Conservation (phyloP, 345 rosid species). For the Camelina hispida region DNA sequence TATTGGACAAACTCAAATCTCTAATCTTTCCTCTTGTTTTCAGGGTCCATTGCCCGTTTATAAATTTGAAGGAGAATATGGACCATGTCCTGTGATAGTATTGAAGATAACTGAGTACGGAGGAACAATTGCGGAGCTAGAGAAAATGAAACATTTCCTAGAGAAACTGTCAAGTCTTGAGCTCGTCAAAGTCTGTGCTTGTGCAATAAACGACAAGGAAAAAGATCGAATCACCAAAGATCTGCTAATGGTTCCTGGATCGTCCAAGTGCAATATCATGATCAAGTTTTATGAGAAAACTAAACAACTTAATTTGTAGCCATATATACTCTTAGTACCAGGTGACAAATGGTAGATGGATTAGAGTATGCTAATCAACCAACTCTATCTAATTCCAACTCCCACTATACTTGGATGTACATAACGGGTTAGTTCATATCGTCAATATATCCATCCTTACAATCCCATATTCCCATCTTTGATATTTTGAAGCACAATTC, state of each 20-base stretch:
- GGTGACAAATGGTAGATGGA: too few species aligned
- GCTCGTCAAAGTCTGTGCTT: constrained; percentile 13
- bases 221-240: not conserved
- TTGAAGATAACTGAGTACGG: not conserved
- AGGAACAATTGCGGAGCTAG: not conserved
- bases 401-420: too few species aligned
- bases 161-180: constrained; percentile 3
- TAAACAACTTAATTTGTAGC: not conserved
- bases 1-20: not conserved
- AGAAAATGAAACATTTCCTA: not conserved
- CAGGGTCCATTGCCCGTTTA: not conserved
- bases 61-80: not conserved
- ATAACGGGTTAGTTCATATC: too few species aligned
- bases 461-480: too few species aligned
- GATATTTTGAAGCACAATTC: too few species aligned
- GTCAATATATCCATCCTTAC: too few species aligned
- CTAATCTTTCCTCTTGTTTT: not conserved
- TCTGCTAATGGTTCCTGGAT: not conserved
- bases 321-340: not conserved
- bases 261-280: not conserved
- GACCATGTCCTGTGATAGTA: constrained; percentile 8
- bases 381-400: too few species aligned
- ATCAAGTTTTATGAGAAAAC: not conserved
- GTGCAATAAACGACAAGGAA: not conserved
- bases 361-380: too few species aligned